Conservation (phyloP, 495 filamentous ascomycete species). For the Articulospora tetracladia region DNA sequence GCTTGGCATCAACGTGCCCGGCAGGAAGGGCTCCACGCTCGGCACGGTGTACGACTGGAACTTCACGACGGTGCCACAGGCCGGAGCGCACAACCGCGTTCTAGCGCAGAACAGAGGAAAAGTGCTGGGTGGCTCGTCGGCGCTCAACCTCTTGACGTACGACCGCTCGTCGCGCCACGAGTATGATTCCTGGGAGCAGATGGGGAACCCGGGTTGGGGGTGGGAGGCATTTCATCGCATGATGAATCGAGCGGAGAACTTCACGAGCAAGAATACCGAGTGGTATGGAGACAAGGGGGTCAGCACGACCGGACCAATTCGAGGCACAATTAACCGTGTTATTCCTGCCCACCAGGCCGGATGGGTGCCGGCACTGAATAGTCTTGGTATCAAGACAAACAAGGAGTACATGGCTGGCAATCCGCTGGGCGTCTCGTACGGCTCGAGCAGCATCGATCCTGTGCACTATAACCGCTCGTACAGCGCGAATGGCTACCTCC, state of each 20-base stretch:
- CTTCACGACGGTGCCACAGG: conserved; percentile 45
- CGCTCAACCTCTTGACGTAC: conserved; percentile 49
- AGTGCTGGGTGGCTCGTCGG: conserved; percentile 47
- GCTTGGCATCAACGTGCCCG: conserved; percentile 42
- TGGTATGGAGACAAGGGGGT: conserved; percentile 18
- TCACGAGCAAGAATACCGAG: conserved; percentile 14
- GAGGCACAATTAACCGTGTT: conserved; percentile 30
- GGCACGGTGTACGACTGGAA: conserved; percentile 53
- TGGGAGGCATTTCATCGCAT: conserved; percentile 32
- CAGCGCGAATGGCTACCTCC: conserved; percentile 21
- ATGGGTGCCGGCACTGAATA: conserved; percentile 30
- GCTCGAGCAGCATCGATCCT: conserved; percentile 35
- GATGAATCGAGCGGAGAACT: conserved; percentile 36
- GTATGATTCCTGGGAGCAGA: conserved; percentile 33
- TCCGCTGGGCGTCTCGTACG: conserved; percentile 33
- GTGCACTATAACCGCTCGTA: conserved; percentile 36
- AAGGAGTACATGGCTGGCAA: conserved; percentile 33
- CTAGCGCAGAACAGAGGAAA: conserved; percentile 13
- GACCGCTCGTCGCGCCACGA: conserved; percentile 29
- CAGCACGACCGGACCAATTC: conserved; percentile 28
- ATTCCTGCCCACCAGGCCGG: conserved; percentile 25
- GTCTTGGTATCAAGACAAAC: conserved; percentile 29
- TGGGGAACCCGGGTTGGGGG: conserved; percentile 40
- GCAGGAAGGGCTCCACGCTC: conserved; percentile 37
- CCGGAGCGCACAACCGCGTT: conserved; percentile 19